Evolutionary conservation across 495 filamentous ascomycete species (phyloP), one percentile per base, ranked within the genome.

Genomic region (Aspergillus nanangensis): DNA sequence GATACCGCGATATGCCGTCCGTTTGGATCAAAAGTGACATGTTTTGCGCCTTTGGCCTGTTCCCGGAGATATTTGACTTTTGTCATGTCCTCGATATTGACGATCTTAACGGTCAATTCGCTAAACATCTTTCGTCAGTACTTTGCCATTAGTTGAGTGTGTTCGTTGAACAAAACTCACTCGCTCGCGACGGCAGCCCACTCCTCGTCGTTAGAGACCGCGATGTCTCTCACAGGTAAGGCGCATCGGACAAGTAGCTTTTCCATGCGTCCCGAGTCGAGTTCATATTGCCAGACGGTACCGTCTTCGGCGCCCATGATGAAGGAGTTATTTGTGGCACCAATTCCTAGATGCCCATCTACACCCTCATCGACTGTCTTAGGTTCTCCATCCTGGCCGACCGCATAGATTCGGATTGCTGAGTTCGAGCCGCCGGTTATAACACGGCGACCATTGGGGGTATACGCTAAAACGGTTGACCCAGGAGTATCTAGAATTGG

Each of bases 131-230:
- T n/a, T 32, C 15, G 15, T 65, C 39, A 65, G 51, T 25, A 14
- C 19, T 8, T 36, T 14, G 7, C 46, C n/a, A 14, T 17, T 8
- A 15, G 15, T 35, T 10, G 4, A 25, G 38, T 22, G 18, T 20
- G 10, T 9, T 5, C 3, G 3, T 21, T 18, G 9, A 27, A 21
- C 15, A 21, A 9, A 7, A 65, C 80, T 55, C 51, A 83, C 81
- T 98, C 94, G 78, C 91, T 96, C 23, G 94, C 87, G n/a, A 97
- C 87, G 29, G 93, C 93, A 38, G 79, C 84, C 94, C 90, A 97
- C 57, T 85, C 79, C 0, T 79, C 78, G 63, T 98, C 89, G 5
- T 80, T 82, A 3, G 89, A 91, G 13, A 97, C 67, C 1, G 84
- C 84, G 47, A 98, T 75, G 57, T 96, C 90, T 58, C 93, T 77